A percentile compares a stretch with the other conserved stretches of the same genome.
phyloP scores from a whole-genome alignment of 768 basidiomycete species.

The Mycena pura region DNA sequence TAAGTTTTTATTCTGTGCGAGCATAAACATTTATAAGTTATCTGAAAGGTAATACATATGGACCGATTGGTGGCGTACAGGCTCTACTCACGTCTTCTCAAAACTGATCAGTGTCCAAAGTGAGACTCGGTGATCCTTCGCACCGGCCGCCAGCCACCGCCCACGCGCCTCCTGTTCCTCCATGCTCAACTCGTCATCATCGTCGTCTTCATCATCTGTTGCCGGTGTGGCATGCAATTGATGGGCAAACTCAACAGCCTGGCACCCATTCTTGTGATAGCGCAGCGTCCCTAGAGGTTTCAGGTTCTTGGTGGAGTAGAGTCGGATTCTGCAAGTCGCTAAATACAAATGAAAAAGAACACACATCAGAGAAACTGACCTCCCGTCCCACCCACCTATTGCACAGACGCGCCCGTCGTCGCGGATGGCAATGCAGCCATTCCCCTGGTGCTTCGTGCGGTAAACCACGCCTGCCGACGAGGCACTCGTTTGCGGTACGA shows the following conservation, averaged over 20 bases:
- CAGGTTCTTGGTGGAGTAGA: slow-evolving; percentile 82
- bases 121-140: slow-evolving; percentile 73
- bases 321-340: slow-evolving; percentile 61
- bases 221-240: slow-evolving; percentile 14
- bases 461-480: slow-evolving; percentile 42
- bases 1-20: too few species aligned
- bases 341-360: neutral
- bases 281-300: slow-evolving; percentile 84
- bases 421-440: slow-evolving; percentile 76
- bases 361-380: slow-evolving; percentile 56
- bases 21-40: too few species aligned
- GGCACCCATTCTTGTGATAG: slow-evolving; percentile 83
- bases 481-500: slow-evolving; percentile 39
- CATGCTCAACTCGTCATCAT: slow-evolving; percentile 60
- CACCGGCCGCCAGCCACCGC: slow-evolving; percentile 71
- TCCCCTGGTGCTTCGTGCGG: slow-evolving; percentile 81
- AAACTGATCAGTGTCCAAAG: slow-evolving; percentile 74
- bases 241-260: slow-evolving; percentile 74
- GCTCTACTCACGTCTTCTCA: slow-evolving; percentile 39
- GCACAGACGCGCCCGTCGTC: slow-evolving; percentile 83
- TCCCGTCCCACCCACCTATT: slow-evolving; percentile 94
- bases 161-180: slow-evolving; percentile 51
- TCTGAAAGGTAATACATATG: too few species aligned
- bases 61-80: too few species aligned
- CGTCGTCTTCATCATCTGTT: slow-evolving; percentile 45